These are phyloP conservation scores for Sarcodon sp. DNA, from an alignment of 768 basidiomycete genomes.

Conservation along the genomic window DNA sequence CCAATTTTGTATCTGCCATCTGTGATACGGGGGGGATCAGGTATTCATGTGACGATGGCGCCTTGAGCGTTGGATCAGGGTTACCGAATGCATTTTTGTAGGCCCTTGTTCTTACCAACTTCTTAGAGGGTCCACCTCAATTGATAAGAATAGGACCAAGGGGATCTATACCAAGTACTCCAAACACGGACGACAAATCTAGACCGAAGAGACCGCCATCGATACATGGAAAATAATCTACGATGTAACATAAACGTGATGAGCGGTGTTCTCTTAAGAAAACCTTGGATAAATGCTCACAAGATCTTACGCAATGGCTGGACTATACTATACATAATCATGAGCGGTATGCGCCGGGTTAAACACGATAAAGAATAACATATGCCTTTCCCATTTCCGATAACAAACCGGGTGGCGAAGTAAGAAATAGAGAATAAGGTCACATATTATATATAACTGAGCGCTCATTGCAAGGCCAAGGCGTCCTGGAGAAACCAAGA, in stretches of 20 bases:
- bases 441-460: too few species aligned
- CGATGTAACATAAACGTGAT: slow-evolving; percentile 31
- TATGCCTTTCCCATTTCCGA: too few species aligned
- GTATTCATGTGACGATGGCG: slow-evolving; percentile 70
- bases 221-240: slow-evolving; percentile 72
- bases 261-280: neutral
- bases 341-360: too few species aligned
- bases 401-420: too few species aligned
- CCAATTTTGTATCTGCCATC: slow-evolving; percentile 51
- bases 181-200: slow-evolving; percentile 78
- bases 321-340: slow-evolving; percentile 28
- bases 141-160: neutral
- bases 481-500: too few species aligned
- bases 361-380: too few species aligned
- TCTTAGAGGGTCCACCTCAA: neutral
- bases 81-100: slow-evolving; percentile 18
- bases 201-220: slow-evolving; percentile 70
- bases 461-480: too few species aligned
- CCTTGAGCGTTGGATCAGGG: slow-evolving; percentile 48
- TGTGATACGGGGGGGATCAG: slow-evolving; percentile 49
- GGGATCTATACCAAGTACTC: slow-evolving; percentile 41
- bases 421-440: too few species aligned
- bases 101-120: slow-evolving; percentile 16
- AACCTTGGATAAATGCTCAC: slow-evolving; percentile 16
- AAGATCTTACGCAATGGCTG: slow-evolving; percentile 43